Evolutionary conservation across 2,329 filamentous ascomycete species (phyloP).

Genomic region (Ascochyta fabae): DNA sequence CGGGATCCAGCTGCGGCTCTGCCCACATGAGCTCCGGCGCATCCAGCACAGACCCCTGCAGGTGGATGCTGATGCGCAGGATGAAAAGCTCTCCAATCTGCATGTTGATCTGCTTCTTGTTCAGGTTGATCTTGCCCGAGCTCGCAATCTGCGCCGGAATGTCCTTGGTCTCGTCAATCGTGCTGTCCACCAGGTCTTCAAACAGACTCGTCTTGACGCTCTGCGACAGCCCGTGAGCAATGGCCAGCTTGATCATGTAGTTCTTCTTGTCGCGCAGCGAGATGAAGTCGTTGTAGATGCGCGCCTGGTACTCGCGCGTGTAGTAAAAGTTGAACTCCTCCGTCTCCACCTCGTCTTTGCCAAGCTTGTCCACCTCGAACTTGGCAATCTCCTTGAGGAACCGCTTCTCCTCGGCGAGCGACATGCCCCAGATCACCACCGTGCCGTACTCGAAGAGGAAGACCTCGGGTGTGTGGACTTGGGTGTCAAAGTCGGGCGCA

Average conservation of each 20-base stretch:
- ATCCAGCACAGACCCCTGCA: conserved; percentile 95
- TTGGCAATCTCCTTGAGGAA: conserved; percentile 94
- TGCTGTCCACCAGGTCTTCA: conserved; percentile 92
- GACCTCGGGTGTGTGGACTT: conserved; percentile 89
- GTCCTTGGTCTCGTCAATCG: conserved; percentile 90
- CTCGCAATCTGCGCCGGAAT: conserved; percentile 91
- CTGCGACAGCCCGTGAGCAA: conserved; percentile 93
- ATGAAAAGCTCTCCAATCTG: conserved; percentile 99
- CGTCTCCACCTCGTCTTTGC: conserved; percentile 86
- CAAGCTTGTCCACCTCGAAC: conserved; percentile 90
- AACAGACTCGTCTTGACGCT: conserved; percentile 98
- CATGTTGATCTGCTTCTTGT: conserved; percentile 94
- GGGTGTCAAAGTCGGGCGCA: conserved; percentile 79
- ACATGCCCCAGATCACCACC: conserved; percentile 98
- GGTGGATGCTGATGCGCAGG: conserved; percentile 94
- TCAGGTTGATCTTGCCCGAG: conserved; percentile 90
- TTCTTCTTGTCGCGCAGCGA: conserved; percentile 90
- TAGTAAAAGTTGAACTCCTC: conserved; percentile 99
- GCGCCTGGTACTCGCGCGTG: conserved; percentile 94
- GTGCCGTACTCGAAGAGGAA: conserved; percentile 98
- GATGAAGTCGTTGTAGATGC: conserved; percentile 99
- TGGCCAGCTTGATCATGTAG: conserved; percentile 97
- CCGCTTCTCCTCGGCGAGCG: conserved; percentile 81
- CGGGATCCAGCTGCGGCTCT: conserved; percentile 92
- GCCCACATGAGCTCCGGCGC: conserved; percentile 98